These are phyloP conservation scores for Brassica carinata DNA, from an alignment of 345 rosid species.

Conservation along the genomic window DNA sequence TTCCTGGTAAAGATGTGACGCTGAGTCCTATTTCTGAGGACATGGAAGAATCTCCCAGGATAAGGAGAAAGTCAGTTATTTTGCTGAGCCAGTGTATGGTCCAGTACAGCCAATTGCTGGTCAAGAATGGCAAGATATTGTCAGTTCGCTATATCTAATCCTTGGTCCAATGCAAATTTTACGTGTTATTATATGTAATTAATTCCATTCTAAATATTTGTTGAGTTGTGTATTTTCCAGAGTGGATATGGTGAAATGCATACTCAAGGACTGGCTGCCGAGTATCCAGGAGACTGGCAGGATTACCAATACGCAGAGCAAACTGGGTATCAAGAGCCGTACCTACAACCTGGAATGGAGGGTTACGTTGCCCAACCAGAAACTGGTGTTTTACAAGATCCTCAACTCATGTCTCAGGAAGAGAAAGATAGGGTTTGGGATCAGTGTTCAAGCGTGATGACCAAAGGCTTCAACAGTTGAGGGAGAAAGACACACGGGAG, in stretches of 20 bases:
- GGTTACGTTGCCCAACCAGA: constrained; percentile 62
- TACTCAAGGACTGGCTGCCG: constrained; percentile 66
- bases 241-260: constrained; percentile 78
- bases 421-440: constrained; percentile 98
- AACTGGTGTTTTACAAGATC: constrained; percentile 57
- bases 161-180: not conserved
- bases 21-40: constrained; percentile 95
- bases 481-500: constrained; percentile 90
- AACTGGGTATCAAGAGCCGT: constrained; percentile 78
- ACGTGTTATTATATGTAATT: not conserved
- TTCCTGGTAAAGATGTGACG: constrained; percentile 78
- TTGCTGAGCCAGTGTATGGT: constrained; percentile 75
- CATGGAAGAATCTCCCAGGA: constrained; percentile 98
- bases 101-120: constrained; percentile 77
- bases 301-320: constrained; percentile 91
- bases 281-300: constrained; percentile 89
- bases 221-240: constrained; percentile 42
- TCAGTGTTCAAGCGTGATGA: constrained; percentile 98
- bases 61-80: constrained; percentile 74
- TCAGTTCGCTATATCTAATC: constrained; percentile 36
- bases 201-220: not conserved
- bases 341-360: constrained; percentile 69
- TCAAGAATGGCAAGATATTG: constrained; percentile 84
- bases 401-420: constrained; percentile 92
- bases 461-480: constrained; percentile 88